Evolutionary conservation across 2,329 filamentous ascomycete genomes (phyloP), one percentile per base, ranked within the genome.

Genomic region (Aureobasidium sp.): DNA sequence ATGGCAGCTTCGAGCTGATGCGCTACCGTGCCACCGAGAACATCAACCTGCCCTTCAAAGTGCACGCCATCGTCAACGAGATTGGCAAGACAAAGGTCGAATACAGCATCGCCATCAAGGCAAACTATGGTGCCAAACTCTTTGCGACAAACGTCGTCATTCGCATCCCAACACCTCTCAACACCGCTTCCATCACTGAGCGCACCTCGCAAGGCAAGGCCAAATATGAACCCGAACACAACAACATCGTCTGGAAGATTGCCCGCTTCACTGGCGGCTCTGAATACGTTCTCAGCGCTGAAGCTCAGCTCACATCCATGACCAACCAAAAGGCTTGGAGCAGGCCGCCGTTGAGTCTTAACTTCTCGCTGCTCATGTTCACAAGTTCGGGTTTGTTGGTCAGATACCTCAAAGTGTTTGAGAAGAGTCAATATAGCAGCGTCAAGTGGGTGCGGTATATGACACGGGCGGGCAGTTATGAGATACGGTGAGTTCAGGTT

Each of bases 361-460:
- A 83, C 70, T 98, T 98, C 66, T 93, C 86, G 58, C 71, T 98
- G 63, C 78, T 98, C 64, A 98, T 98, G 94, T 98, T 98, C 67
- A 98, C 93, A 17, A 95, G 89, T 66, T 94, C 87, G 1, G 93
- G 93, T 0, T 68, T 98, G 66, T 68, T 98, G 59, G 93, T 98
- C 54, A 78, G 94, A 45, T 98, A 98, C 69, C 73, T 98, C 55
- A 98, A 98, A 73, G 93, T 98, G 1, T 98, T 98, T 74, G 93
- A 98, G 75, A 98, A 98, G 83, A 93, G 82, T 71, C 97, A 97
- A 71, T 98, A 98, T 69, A 94, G 88, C 58, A 95, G 90, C 66
- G 93, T 98, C 44, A 98, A 98, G 71, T 98, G 93, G 93, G 93
- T 98, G 62, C 78, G 93, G 62, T 98, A 98, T 71, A 97, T 98